phyloP scores from a whole-genome alignment of 108 stramenopile species.

The Nitzschia inconspicua region DNA sequence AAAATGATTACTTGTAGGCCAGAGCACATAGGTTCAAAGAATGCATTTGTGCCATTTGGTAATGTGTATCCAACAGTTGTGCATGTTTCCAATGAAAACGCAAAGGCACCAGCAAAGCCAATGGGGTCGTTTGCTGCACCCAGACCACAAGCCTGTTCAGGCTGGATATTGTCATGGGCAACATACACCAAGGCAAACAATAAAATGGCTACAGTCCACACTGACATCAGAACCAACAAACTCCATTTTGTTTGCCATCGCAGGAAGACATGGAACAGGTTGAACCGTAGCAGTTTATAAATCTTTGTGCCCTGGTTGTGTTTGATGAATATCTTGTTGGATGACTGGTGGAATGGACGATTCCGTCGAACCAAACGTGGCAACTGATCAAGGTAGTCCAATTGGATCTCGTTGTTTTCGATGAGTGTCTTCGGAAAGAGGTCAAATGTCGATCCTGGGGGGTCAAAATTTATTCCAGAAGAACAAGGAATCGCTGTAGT shows the following conservation, averaged over 20 bases:
- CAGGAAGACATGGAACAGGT: constrained; percentile 84
- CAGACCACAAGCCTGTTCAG: constrained; percentile 57
- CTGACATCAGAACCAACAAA: constrained; percentile 31
- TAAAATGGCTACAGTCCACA: constrained; percentile 65
- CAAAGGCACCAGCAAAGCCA: constrained; percentile 53
- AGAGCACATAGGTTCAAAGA: constrained; percentile 67
- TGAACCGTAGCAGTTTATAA: constrained; percentile 25
- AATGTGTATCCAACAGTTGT: constrained; percentile 91
- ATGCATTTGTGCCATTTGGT: constrained; percentile 49
- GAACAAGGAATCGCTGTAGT: no score
- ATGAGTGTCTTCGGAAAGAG: no score
- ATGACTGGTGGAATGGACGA: constrained; percentile 63
- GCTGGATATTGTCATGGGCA: constrained; percentile 26
- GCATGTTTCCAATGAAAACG: constrained; percentile 76
- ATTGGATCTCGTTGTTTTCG: no score
- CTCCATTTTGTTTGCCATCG: constrained; percentile 35
- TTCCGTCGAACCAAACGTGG: constrained; percentile 64
- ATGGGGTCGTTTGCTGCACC: constrained; percentile 34
- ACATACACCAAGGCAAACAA: constrained; percentile 67
- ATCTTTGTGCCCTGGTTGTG: constrained; percentile 6
- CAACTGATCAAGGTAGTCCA: no score
- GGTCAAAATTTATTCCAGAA: no score
- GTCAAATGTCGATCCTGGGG: no score
- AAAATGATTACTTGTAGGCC: constrained; percentile 62
- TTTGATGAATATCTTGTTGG: constrained; percentile 35